These are phyloP conservation scores for Cladophialophora yegresii DNA, from an alignment of 2,329 filamentous ascomycete species.

Conservation along the genomic window DNA sequence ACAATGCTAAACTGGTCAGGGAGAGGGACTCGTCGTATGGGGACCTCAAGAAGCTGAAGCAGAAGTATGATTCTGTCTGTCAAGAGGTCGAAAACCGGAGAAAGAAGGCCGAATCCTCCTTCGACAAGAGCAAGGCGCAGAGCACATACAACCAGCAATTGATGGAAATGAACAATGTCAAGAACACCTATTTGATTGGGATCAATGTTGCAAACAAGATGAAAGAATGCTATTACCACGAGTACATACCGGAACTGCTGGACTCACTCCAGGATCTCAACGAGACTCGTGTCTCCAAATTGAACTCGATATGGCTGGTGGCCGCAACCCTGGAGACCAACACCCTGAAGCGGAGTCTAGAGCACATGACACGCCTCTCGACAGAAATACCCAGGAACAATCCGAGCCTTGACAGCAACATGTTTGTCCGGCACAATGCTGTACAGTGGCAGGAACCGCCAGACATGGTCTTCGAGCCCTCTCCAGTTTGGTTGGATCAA, in stretches of 20 bases:
- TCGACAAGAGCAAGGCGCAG: conserved; percentile 90
- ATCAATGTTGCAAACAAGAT: conserved; percentile 98
- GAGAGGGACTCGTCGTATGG: conserved; percentile 82
- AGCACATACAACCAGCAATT: conserved; percentile 89
- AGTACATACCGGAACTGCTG: conserved; percentile 90
- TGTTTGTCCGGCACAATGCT: conserved; percentile 95
- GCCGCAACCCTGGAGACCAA: conserved; percentile 77
- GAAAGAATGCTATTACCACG: conserved; percentile 96
- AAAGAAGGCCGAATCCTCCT: conserved; percentile 93
- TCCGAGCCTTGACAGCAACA: conserved; percentile 89
- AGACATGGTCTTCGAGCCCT: conserved; percentile 87
- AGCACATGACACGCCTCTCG: conserved; percentile 70
- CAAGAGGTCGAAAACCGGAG: conserved; percentile 92
- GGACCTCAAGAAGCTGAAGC: conserved; percentile 86
- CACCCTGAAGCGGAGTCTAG: conserved; percentile 73
- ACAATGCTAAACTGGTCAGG: conserved; percentile 82
- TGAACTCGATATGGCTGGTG: conserved; percentile 83
- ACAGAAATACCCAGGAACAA: conserved; percentile 84
- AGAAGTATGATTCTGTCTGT: conserved; percentile 87
- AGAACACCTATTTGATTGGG: conserved; percentile 95
- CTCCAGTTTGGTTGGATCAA: conserved; percentile 96
- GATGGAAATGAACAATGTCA: conserved; percentile 93
- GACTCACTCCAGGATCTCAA: conserved; percentile 89
- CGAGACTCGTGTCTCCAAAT: conserved; percentile 78
- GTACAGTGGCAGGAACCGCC: conserved; percentile 77